A percentile compares a stretch with the other conserved stretches of the same genome.
phyloP scores from a whole-genome alignment of 1,284 basidiomycete species.

The Papiliotrema flavescens region DNA sequence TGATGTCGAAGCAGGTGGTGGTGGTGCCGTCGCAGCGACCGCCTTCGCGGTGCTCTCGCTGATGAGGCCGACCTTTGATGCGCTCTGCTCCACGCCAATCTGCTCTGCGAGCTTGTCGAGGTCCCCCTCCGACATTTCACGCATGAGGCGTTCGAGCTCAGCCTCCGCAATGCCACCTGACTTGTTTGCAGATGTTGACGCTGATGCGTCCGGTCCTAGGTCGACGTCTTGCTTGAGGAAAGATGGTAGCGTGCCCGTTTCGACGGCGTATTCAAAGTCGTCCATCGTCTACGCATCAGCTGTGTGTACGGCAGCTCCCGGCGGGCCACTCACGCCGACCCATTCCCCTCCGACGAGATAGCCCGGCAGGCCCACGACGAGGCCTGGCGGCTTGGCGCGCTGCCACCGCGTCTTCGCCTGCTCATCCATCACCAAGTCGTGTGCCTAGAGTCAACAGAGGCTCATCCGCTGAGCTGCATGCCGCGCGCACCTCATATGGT shows the following conservation, averaged over 20 bases:
- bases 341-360: conserved; percentile 46
- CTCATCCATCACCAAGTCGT: conserved; percentile 42
- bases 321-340: conserved; percentile 41
- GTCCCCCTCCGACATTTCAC: conserved; percentile 41
- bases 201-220: conserved; percentile 4
- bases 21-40: neutral
- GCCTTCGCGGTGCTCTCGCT: too few relatives aligned
- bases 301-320: neutral
- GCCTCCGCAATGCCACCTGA: conserved; percentile 30
- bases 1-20: neutral
- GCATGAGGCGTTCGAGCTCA: conserved; percentile 44
- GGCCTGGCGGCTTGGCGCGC: conserved; percentile 39
- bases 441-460: conserved; percentile 16
- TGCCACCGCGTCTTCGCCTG: conserved; percentile 47
- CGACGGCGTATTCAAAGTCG: conserved; percentile 46
- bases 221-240: conserved; percentile 45
- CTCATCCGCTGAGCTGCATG: neutral
- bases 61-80: conserved; percentile 9
- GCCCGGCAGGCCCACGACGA: conserved; percentile 43
- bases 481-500: conserved; percentile 36
- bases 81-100: conserved; percentile 21
- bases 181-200: conserved; percentile 8
- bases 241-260: conserved; percentile 30
- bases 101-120: conserved; percentile 39
- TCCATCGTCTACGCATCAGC: conserved; percentile 38